Evolutionary conservation across 2,329 filamentous ascomycete genomes (phyloP).

Genomic region (Hypomyces rosellus): DNA sequence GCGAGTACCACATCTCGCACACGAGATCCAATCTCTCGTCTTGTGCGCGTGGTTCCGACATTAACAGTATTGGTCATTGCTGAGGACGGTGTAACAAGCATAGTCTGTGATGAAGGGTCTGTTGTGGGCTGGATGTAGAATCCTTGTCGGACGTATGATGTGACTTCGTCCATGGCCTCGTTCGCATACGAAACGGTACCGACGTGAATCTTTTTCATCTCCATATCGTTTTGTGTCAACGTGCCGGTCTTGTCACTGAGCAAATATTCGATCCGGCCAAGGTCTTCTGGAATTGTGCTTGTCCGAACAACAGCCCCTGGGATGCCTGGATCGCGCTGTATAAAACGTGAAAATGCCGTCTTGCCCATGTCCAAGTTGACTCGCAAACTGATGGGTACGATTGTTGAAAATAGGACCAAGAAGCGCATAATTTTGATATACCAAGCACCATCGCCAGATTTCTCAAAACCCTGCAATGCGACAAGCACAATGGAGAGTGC

Average conservation of each 20-base stretch:
- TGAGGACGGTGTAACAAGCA: conserved; percentile 71
- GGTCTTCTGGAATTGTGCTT: conserved; percentile 93
- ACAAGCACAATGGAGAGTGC: conserved; percentile 83
- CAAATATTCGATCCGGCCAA: conserved; percentile 92
- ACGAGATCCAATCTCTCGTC: conserved; percentile 86
- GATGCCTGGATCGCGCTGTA: conserved; percentile 85
- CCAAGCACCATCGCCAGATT: conserved; percentile 64
- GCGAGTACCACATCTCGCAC: conserved; percentile 91
- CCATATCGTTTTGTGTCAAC: conserved; percentile 96
- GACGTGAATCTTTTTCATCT: conserved; percentile 97
- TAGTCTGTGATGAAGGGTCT: conserved; percentile 36
- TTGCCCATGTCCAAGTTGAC: conserved; percentile 98
- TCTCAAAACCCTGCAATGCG: conserved; percentile 74
- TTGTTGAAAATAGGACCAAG: conserved; percentile 95
- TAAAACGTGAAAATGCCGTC: conserved; percentile 91
- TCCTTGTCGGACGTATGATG: conserved; percentile 76
- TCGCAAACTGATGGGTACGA: conserved; percentile 92
- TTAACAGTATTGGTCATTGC: conserved; percentile 56
- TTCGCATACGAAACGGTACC: conserved; percentile 97
- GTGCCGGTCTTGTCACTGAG: conserved; percentile 98
- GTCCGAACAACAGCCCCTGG: conserved; percentile 89
- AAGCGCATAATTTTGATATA: conserved; percentile 99
- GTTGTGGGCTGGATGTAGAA: conserved; percentile 54
- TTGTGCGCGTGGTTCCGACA: conserved; percentile 67
- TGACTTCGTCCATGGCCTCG: conserved; percentile 97